Percentiles rank a stretch among this genome's conserved stretches.
These are phyloP conservation scores for Agapanthus africanus DNA, from an alignment of 106 monocot species.

Conservation along the genomic window DNA sequence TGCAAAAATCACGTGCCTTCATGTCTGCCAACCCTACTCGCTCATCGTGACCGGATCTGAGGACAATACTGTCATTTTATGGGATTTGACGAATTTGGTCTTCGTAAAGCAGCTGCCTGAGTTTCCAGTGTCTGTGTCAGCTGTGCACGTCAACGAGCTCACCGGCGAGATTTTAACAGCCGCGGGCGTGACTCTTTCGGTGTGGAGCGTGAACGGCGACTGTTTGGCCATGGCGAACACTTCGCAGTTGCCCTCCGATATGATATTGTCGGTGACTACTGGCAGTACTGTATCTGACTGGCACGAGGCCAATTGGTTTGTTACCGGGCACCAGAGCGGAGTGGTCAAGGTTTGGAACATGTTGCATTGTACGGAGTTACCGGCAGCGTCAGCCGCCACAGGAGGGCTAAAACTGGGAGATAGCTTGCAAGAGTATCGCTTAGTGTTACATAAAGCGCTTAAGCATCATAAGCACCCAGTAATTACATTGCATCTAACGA, in stretches of 20 bases:
- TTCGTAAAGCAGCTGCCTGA: conserved; percentile 85
- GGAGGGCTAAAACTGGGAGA: conserved; percentile 26
- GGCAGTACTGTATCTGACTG: conserved; percentile 66
- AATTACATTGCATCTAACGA: conserved; percentile 65
- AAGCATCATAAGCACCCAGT: conserved; percentile 87
- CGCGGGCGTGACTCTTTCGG: conserved; percentile 69
- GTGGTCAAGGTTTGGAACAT: conserved; percentile 98
- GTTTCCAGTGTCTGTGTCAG: conserved; percentile 74
- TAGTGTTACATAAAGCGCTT: conserved; percentile 68
- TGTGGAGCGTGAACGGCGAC: conserved; percentile 96
- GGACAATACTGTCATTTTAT: conserved; percentile 82
- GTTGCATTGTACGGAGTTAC: conserved; percentile 48
- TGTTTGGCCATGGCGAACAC: conserved; percentile 87
- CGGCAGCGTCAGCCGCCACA: conserved; percentile 16
- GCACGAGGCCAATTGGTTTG: conserved; percentile 87
- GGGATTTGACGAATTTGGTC: conserved; percentile 67
- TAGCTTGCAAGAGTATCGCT: conserved; percentile 51
- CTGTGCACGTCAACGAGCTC: conserved; percentile 82
- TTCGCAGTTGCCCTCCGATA: conserved; percentile 90
- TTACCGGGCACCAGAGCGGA: conserved; percentile 95
- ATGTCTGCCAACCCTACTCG: conserved; percentile 80
- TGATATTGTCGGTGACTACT: conserved; percentile 61
- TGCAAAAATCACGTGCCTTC: conserved; percentile 71
- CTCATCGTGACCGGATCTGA: conserved; percentile 83
- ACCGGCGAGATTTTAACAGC: conserved; percentile 90